These are phyloP conservation scores for Silene latifolia DNA, from an alignment of 148 eudicot genomes.

Conservation along the genomic window DNA sequence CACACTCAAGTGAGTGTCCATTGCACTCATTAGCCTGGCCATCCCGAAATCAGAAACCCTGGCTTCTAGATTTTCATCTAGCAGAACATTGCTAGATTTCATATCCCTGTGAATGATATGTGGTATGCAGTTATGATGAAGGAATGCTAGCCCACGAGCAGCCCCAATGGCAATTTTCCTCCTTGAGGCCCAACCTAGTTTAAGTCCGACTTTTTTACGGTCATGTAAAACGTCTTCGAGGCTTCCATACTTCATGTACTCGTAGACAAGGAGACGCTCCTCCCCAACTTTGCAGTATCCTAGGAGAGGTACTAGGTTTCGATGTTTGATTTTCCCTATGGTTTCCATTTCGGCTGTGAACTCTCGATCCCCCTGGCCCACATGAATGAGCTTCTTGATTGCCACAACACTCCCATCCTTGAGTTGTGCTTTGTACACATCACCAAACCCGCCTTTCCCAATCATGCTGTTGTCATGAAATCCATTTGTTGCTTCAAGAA, in stretches of 20 bases:
- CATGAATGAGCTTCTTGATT: conserved; percentile 79
- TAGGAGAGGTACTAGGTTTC: conserved; percentile 75
- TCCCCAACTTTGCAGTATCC: conserved; percentile 93
- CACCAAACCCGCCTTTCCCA: conserved; percentile 93
- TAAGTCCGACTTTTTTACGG: conserved; percentile 51
- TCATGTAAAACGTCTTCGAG: conserved; percentile 77
- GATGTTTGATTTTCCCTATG: conserved; percentile 78
- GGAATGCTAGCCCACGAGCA: conserved; percentile 78
- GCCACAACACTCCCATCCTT: conserved; percentile 82
- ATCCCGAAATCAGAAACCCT: conserved; percentile 89
- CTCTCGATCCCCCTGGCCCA: conserved; percentile 86
- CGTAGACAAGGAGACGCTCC: conserved; percentile 75
- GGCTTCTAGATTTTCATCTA: conserved; percentile 75
- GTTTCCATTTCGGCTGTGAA: conserved; percentile 95
- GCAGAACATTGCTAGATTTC: conserved; percentile 83
- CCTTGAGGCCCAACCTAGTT: conserved; percentile 63
- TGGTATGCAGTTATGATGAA: conserved; percentile 81
- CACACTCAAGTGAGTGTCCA: conserved; percentile 89
- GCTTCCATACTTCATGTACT: conserved; percentile 87
- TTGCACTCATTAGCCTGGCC: conserved; percentile 82
- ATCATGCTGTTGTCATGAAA: conserved; percentile 61
- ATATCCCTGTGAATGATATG: conserved; percentile 87
- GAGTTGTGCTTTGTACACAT: conserved; percentile 77
- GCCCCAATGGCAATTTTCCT: conserved; percentile 82
- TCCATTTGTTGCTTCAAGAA: conserved; percentile 79